Percentiles rank a stretch among this genome's conserved stretches.
phyloP scores from a whole-genome alignment of 176 grass and related monocot species.

The Oryza rufipogon region DNA sequence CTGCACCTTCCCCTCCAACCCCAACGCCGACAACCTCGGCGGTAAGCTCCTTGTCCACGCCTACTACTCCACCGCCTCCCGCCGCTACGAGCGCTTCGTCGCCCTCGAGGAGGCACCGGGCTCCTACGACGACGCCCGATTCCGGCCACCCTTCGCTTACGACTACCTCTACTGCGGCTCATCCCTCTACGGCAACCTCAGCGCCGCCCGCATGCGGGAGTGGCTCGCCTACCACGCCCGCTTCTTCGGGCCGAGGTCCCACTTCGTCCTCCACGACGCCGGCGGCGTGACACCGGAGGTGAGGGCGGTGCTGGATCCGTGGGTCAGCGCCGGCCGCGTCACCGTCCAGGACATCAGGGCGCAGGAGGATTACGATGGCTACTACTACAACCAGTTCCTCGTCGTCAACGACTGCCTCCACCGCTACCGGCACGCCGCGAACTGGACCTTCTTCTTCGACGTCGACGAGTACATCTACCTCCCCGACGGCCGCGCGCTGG shows the following conservation, averaged over 20 bases:
- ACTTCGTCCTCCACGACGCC: constrained; percentile 87
- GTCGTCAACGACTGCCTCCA: constrained; percentile 94
- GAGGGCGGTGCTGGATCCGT: constrained; percentile 71
- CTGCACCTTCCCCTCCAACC: constrained; percentile 68
- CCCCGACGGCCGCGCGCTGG: constrained; percentile 45
- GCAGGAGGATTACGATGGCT: constrained; percentile 79
- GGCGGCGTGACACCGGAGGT: constrained; percentile 67
- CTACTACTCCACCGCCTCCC: constrained; percentile 63
- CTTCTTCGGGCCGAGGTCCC: constrained; percentile 65
- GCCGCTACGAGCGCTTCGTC: constrained; percentile 70
- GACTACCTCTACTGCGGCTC: constrained; percentile 96
- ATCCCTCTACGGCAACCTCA: constrained; percentile 81
- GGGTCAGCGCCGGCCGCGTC: constrained; percentile 62
- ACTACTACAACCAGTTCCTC: constrained; percentile 92
- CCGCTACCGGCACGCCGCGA: constrained; percentile 67
- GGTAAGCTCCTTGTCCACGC: constrained; percentile 71
- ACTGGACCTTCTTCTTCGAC: constrained; percentile 97
- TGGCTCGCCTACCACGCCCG: constrained; percentile 87
- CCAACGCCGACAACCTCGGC: constrained; percentile 58
- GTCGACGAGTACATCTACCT: constrained; percentile 86
- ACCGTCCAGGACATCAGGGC: constrained; percentile 72
- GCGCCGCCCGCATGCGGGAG: constrained; percentile 59
- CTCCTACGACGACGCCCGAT: constrained; percentile 59
- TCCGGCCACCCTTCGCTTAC: constrained; percentile 55
- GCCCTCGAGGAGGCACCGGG: constrained; percentile 70